phyloP scores from a whole-genome alignment of 805 yeast genomes.

The Kuraishia piskuri region DNA sequence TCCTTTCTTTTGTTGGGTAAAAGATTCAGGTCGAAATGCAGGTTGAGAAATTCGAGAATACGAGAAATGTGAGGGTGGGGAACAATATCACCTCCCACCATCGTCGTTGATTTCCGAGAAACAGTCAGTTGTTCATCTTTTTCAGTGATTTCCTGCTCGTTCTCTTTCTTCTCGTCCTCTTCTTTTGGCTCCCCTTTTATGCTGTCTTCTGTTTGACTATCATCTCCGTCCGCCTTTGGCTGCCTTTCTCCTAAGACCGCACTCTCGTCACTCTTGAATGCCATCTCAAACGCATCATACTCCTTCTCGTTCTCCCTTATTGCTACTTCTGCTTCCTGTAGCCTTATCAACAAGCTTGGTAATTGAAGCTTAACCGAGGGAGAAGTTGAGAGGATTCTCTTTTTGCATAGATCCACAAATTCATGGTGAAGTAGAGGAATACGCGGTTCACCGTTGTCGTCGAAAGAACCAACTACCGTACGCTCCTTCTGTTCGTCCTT shows the following conservation, averaged over 20 bases:
- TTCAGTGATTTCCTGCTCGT: background rate
- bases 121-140: constrained; percentile 11
- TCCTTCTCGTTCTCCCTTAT: constrained; percentile 21
- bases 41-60: background rate
- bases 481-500: background rate
- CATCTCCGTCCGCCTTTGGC: constrained; percentile 7
- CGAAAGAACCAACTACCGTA: constrained; percentile 7
- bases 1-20: constrained; percentile 31
- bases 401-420: constrained; percentile 8
- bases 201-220: background rate
- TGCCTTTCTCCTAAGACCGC: constrained; percentile 15
- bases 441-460: constrained; percentile 3
- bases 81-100: background rate
- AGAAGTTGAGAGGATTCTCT: constrained; percentile 62
- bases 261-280: constrained; percentile 1
- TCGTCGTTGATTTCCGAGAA: constrained; percentile 10
- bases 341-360: constrained; percentile 33
- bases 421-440: constrained; percentile 13
- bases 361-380: constrained; percentile 72
- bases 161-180: background rate
- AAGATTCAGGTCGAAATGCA: constrained; percentile 6
- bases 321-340: constrained; percentile 14
- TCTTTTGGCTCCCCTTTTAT: constrained; percentile 3
- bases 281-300: constrained; percentile 14
- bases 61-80: background rate